These are phyloP conservation scores for Cercospora brassicicola DNA, from an alignment of 2,329 filamentous ascomycete genomes.

Conservation along the genomic window DNA sequence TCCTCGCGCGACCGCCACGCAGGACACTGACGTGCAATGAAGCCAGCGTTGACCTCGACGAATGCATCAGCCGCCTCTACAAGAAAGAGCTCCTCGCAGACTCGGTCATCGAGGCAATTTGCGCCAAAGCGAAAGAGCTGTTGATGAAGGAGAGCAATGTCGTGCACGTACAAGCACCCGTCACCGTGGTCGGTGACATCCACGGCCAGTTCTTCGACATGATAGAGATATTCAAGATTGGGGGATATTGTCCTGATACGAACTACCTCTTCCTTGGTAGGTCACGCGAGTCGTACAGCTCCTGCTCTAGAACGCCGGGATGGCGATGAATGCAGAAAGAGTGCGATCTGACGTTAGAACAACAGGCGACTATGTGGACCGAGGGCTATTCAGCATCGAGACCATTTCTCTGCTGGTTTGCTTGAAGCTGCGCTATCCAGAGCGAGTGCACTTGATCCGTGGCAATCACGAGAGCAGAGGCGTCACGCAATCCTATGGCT, in stretches of 20 bases:
- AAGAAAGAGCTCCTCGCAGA: conserved; percentile 96
- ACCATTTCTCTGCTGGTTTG: conserved; percentile 97
- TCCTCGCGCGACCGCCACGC: not conserved
- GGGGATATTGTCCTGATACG: conserved; percentile 93
- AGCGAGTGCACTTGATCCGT: conserved; percentile 91
- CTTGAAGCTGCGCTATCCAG: conserved; percentile 92
- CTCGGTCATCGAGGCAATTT: conserved; percentile 98
- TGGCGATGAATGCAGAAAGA: not conserved
- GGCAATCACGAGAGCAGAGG: conserved; percentile 97
- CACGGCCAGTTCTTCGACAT: conserved; percentile 99
- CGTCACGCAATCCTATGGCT: conserved; percentile 97
- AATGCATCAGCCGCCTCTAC: conserved; percentile 95
- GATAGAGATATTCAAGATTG: conserved; percentile 98
- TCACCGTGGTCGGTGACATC: conserved; percentile 97
- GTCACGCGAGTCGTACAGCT: conserved; percentile 30
- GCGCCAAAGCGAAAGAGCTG: conserved; percentile 97
- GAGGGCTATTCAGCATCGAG: conserved; percentile 97
- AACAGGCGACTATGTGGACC: conserved; percentile 73
- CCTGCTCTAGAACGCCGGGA: not conserved
- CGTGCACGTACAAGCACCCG: conserved; percentile 90
- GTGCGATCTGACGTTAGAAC: conserved; percentile 4
- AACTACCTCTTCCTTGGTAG: conserved; percentile 96
- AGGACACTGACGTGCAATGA: conserved; percentile 23
- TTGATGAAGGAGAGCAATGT: conserved; percentile 99
- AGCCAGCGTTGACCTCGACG: conserved; percentile 97